A percentile compares a stretch with the other conserved stretches of the same genome.
These are phyloP conservation scores for Penicillium sp. DNA, from an alignment of 2,329 filamentous ascomycete species.

Conservation along the genomic window DNA sequence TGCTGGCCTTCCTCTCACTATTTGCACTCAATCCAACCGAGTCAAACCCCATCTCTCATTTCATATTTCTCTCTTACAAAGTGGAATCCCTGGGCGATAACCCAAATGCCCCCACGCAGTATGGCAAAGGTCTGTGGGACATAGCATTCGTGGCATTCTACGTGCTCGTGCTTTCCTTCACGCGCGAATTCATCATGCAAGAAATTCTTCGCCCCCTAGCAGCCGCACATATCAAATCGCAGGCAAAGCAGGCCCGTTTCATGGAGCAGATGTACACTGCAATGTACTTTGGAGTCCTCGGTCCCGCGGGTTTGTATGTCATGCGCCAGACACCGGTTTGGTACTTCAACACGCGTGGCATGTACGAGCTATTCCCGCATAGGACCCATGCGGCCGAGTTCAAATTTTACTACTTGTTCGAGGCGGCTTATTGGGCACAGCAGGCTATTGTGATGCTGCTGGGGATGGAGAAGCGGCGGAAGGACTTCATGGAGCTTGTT, in stretches of 20 bases:
- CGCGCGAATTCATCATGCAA: constrained; percentile 92
- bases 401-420: constrained; percentile 91
- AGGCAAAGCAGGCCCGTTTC: constrained; percentile 78
- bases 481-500: constrained; percentile 89
- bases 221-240: constrained; percentile 62
- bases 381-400: constrained; percentile 70
- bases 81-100: constrained; percentile 41
- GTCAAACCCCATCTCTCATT: constrained; percentile 71
- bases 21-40: constrained; percentile 72
- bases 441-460: constrained; percentile 81
- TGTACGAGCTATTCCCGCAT: constrained; percentile 86
- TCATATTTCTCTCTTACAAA: constrained; percentile 86
- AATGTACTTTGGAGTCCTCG: constrained; percentile 77
- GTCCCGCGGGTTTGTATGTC: constrained; percentile 78
- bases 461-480: constrained; percentile 82
- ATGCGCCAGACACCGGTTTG: constrained; percentile 86
- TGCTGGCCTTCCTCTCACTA: constrained; percentile 59
- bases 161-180: constrained; percentile 80
- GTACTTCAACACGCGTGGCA: constrained; percentile 85
- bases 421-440: constrained; percentile 90
- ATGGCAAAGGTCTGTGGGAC: constrained; percentile 82
- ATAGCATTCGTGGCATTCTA: constrained; percentile 84
- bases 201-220: constrained; percentile 74
- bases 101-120: constrained; percentile 55
- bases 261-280: constrained; percentile 94